Percentiles rank a stretch among this genome's conserved stretches.
Conservation (phyloP, 805 yeast genomes). For the Yarrowia sp. region DNA sequence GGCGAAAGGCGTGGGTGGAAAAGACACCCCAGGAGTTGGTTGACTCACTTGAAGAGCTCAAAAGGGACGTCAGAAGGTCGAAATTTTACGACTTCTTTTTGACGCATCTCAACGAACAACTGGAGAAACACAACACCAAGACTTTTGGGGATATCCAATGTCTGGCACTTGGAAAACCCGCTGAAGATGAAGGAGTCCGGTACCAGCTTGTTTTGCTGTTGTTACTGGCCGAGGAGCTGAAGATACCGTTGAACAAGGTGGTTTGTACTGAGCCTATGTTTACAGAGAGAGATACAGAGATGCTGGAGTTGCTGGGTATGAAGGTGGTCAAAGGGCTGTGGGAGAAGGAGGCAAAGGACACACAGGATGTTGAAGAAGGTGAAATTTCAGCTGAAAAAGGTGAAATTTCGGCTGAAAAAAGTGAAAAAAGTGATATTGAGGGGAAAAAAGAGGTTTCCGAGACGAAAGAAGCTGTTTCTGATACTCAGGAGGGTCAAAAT, state of each 20-base stretch:
- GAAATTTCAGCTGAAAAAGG: no score
- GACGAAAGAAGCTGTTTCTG: not conserved
- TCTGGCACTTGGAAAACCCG: slow-evolving; percentile 68
- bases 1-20: slow-evolving; percentile 29
- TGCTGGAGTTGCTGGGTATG: slow-evolving; percentile 38
- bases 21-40: slow-evolving; percentile 31
- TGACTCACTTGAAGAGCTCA: slow-evolving; percentile 15
- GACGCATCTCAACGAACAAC: not conserved
- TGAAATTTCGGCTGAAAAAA: not conserved
- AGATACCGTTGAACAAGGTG: slow-evolving; percentile 36
- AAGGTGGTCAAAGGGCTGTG: slow-evolving; percentile 36
- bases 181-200: slow-evolving; percentile 55
- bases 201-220: slow-evolving; percentile 63
- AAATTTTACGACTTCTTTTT: slow-evolving; percentile 23
- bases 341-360: not conserved
- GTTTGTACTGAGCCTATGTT: slow-evolving; percentile 69
- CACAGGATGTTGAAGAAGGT: not conserved
- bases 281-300: slow-evolving; percentile 44
- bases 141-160: slow-evolving; percentile 49
- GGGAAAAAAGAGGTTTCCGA: no score
- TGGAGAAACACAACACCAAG: slow-evolving; percentile 16
- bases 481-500: no score
- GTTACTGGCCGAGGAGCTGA: slow-evolving; percentile 41
- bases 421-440: no score
- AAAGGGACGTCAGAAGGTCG: slow-evolving; percentile 27